Percentiles rank a stretch among this genome's conserved stretches.
phyloP scores from a whole-genome alignment of 2,329 filamentous ascomycete genomes.

The Ascochyta lentis region DNA sequence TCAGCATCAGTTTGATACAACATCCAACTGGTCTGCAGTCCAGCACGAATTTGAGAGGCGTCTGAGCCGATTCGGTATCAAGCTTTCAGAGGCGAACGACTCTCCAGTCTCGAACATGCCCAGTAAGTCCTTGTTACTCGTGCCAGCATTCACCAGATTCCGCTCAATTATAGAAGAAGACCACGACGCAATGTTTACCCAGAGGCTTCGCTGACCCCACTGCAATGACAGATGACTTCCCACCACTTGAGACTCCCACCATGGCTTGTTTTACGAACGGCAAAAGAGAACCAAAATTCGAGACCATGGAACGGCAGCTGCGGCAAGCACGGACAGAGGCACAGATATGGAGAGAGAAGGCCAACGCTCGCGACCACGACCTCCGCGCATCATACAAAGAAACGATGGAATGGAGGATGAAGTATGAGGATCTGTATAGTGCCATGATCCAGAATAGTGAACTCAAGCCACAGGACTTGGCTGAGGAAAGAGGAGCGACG shows the following conservation, averaged over 20 bases:
- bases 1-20: neutral
- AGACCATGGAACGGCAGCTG: neutral
- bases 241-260: neutral
- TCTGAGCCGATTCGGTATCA: conserved; percentile 10
- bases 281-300: neutral
- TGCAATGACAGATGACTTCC: neutral
- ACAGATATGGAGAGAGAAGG: conserved; percentile 3
- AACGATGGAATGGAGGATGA: conserved; percentile 11
- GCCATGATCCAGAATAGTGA: neutral
- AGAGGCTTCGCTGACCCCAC: no score
- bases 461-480: neutral
- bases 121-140: neutral
- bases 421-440: conserved; percentile 15
- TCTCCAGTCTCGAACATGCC: neutral
- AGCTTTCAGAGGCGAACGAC: conserved; percentile 1
- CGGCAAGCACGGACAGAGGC: conserved; percentile 4
- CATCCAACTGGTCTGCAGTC: neutral
- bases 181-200: neutral
- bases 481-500: neutral
- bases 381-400: neutral
- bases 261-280: conserved; percentile 5
- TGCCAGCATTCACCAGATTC: neutral
- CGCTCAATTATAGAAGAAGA: neutral
- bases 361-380: neutral
- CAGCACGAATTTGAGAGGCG: conserved; percentile 12